These are phyloP conservation scores for Singerocomus inundabilis DNA, from an alignment of 1,284 basidiomycete genomes.

Conservation along the genomic window DNA sequence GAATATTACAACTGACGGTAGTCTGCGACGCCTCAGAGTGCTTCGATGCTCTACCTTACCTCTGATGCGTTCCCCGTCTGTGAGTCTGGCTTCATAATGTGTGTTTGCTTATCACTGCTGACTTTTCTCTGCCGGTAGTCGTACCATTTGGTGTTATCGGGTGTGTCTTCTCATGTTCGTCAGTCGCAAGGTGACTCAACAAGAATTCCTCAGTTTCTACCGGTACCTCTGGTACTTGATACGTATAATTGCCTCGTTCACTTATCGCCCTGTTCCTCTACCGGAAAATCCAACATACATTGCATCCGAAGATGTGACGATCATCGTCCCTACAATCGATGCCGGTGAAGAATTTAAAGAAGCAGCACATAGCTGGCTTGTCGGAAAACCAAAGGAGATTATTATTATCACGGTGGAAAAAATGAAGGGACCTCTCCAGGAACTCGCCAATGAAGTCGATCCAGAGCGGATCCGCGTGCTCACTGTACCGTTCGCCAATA, in stretches of 20 bases:
- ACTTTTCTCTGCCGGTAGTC: conserved; percentile 45
- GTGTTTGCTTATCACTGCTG: too few relatives aligned
- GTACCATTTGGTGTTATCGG: conserved; percentile 90
- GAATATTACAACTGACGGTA: too few relatives aligned
- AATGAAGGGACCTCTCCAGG: conserved; percentile 59
- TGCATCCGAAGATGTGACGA: conserved; percentile 70
- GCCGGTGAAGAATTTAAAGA: conserved; percentile 85
- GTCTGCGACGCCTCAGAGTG: too few relatives aligned
- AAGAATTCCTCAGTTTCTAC: conserved; percentile 57
- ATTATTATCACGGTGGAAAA: conserved; percentile 91
- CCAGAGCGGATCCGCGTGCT: conserved; percentile 80
- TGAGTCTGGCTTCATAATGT: too few relatives aligned
- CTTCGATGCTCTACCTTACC: too few relatives aligned
- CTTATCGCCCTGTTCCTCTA: too few relatives aligned
- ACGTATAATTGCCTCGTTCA: too few relatives aligned
- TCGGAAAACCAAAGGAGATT: conserved; percentile 88
- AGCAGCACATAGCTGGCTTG: conserved; percentile 87
- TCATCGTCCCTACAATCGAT: conserved; percentile 93
- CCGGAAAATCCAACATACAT: conserved; percentile 39
- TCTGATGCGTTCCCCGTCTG: too few relatives aligned
- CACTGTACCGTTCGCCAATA: conserved; percentile 91
- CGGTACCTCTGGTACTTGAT: conserved; percentile 85
- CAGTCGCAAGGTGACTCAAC: neutral
- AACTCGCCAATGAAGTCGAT: conserved; percentile 83
- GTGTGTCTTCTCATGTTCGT: conserved; percentile 42